These are phyloP conservation scores for Pyronema omphalodes DNA, from an alignment of 495 filamentous ascomycete genomes.

Conservation along the genomic window DNA sequence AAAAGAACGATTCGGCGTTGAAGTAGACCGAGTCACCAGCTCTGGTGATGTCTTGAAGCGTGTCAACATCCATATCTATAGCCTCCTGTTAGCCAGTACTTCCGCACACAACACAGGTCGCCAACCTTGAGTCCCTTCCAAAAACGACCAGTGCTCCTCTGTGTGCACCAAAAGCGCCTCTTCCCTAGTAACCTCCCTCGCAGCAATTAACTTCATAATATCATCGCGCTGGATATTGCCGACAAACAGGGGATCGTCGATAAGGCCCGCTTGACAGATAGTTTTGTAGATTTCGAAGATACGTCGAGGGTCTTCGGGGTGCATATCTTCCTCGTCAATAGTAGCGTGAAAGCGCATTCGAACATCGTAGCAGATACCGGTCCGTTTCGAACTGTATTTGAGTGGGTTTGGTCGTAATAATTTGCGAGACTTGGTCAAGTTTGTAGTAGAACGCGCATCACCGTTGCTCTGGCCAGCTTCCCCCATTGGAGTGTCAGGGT, in stretches of 20 bases:
- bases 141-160: slow-evolving; percentile 55
- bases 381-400: slow-evolving; percentile 31
- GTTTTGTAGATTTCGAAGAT: slow-evolving; percentile 80
- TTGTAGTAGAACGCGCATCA: not conserved
- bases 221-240: slow-evolving; percentile 32
- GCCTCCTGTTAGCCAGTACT: not conserved
- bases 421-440: not conserved
- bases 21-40: slow-evolving; percentile 74
- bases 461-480: not conserved
- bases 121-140: slow-evolving; percentile 39
- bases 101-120: not conserved
- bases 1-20: slow-evolving; percentile 59
- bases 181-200: slow-evolving; percentile 50
- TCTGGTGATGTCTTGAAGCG: slow-evolving; percentile 40
- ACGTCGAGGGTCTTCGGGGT: slow-evolving; percentile 83
- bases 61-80: slow-evolving; percentile 36
- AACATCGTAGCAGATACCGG: slow-evolving; percentile 73
- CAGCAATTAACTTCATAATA: slow-evolving; percentile 57
- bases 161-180: slow-evolving; percentile 69
- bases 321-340: slow-evolving; percentile 51
- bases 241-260: slow-evolving; percentile 36
- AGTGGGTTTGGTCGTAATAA: slow-evolving; percentile 4
- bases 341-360: slow-evolving; percentile 88
- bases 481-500: not conserved
- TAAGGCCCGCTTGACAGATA: slow-evolving; percentile 58